phyloP scores from a whole-genome alignment of 306 rosid genomes.

The Lathyrus aphaca region DNA sequence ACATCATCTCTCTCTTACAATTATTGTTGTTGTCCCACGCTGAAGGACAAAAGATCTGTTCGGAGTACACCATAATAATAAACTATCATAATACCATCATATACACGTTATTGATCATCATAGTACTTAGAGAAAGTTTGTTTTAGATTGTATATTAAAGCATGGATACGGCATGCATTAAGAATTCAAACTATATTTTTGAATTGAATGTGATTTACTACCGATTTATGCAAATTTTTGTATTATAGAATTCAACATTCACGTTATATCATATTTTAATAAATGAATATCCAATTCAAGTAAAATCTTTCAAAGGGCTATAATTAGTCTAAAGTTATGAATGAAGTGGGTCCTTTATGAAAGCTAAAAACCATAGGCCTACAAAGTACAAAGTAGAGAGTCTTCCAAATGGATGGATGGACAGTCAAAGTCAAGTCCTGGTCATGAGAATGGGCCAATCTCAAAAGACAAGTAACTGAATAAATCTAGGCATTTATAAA shows the following conservation, averaged over 20 bases:
- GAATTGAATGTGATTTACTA: slow-evolving; percentile 7
- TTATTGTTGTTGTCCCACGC: too few relatives aligned
- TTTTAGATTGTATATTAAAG: neutral
- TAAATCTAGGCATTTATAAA: slow-evolving; percentile 24
- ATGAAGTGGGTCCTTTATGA: slow-evolving; percentile 17
- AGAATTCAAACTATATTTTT: neutral
- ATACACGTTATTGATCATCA: neutral
- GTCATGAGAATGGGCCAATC: slow-evolving; percentile 38
- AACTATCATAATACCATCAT: neutral
- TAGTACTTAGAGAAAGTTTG: slow-evolving; percentile 4
- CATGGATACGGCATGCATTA: neutral
- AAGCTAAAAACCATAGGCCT: slow-evolving; percentile 29
- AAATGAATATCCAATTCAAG: neutral
- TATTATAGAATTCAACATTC: neutral
- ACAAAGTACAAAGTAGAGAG: slow-evolving; percentile 21
- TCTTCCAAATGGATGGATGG: slow-evolving; percentile 40
- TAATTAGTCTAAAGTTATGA: slow-evolving; percentile 17
- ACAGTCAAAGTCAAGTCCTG: slow-evolving; percentile 45
- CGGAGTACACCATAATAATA: too few relatives aligned
- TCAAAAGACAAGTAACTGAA: slow-evolving; percentile 38
- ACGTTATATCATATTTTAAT: neutral
- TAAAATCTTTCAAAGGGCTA: neutral
- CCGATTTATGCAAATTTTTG: neutral
- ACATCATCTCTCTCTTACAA: too few relatives aligned
- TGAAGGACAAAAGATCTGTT: too few relatives aligned